A percentile compares a stretch with the other conserved stretches of the same genome.
Conservation (phyloP, 1,284 basidiomycete species). For the Neonothopanus nambi region DNA sequence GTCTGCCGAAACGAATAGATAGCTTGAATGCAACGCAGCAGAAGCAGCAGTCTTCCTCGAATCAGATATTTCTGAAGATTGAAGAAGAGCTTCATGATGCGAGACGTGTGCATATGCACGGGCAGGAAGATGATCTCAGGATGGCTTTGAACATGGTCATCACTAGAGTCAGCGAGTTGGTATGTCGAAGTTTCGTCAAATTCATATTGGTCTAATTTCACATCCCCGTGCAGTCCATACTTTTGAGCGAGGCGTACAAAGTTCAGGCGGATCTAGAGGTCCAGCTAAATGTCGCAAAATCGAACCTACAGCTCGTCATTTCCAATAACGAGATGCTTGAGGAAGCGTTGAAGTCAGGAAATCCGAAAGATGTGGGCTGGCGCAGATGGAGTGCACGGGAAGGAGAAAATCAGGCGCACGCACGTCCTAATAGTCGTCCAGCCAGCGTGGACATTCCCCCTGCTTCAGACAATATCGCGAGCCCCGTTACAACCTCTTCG, state of each 20-base stretch:
- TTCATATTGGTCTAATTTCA: neutral
- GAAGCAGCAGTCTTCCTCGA: neutral
- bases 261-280: constrained; percentile 61
- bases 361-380: constrained; percentile 72
- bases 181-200: constrained; percentile 37
- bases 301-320: constrained; percentile 83
- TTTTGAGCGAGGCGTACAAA: constrained; percentile 52
- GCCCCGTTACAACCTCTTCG: constrained; percentile 3
- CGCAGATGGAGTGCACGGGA: constrained; percentile 46
- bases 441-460: constrained; percentile 1
- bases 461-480: neutral
- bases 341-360: constrained; percentile 65
- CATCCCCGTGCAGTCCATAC: constrained; percentile 36
- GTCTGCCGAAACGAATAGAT: constrained; percentile 42
- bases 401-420: constrained; percentile 14
- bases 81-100: constrained; percentile 73
- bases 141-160: constrained; percentile 73
- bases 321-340: constrained; percentile 94
- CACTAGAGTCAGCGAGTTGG: constrained; percentile 67
- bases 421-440: neutral
- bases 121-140: constrained; percentile 75
- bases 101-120: constrained; percentile 61
- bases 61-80: constrained; percentile 45
- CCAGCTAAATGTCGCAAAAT: constrained; percentile 79
- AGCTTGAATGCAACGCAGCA: constrained; percentile 47